Evolutionary conservation across 768 basidiomycete species (phyloP), one percentile per base, ranked within the genome.

Genomic region (Boletus bicolor): DNA sequence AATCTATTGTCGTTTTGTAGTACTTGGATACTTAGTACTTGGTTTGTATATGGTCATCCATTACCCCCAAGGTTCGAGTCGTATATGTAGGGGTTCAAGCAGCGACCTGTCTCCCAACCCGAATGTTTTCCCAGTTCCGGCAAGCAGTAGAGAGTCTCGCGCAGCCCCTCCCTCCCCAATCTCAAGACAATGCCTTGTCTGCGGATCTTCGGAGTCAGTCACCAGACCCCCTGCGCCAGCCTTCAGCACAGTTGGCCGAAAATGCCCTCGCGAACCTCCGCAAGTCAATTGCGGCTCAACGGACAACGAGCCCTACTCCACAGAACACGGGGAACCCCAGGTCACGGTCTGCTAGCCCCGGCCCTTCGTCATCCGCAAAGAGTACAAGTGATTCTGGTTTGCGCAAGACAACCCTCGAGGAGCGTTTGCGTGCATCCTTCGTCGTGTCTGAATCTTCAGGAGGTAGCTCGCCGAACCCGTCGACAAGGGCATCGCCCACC

Each of bases 61-160:
- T 15, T 30, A 30, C 28, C 28, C 28, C 28, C 46, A 39, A 42
- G 21, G 10, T 42, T 21, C 7, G 12, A 42, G 41, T 42, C 24
- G 10, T 41, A 9, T 15, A 4, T 17, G 15, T 19, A 2, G 14
- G 9, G 42, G 21, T 30, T 43, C 17, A n/a, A 30, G 42, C 35
- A 38, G 21, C n/a, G 9, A 42, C 24, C 5, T 14, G 5, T 39
- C 12, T 35, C 39, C 21, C 44, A 32, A 21, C 37, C n/a, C 39
- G 44, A 55, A 91, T 92, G 90, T 91, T 91, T 70, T 85, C 81
- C 45, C 84, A 86, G 64, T 82, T 89, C 67, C 79, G 81, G 38
- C 83, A 86, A 54, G 86, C 85, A 56, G 85, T 92, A 17, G 90
- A 91, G 68, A 82, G 75, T 49, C 72, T 90, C 36, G 83, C 85